Base-by-base conservation (phyloP, 805 yeast species). In the Lipomyces japonicus region DNA sequence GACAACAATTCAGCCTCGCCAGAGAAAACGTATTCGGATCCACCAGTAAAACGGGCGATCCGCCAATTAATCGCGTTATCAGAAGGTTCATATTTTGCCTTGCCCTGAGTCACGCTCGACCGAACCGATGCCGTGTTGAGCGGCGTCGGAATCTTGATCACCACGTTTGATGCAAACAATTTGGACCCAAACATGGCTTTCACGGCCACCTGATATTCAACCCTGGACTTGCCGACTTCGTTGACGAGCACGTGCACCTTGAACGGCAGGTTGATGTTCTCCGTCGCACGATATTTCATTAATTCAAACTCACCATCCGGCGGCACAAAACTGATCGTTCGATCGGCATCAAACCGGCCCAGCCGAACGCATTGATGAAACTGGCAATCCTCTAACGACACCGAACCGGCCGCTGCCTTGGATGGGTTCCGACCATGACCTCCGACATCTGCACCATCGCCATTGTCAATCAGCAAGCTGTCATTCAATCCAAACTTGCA, bases 251-350 rank as follows among this genome's bases (percentile, higher is more conserved):
- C 84, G 3, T 75, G 69, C 14, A 88, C 75, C 44, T 73, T 72
- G 67, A 88, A 85, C 3, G 97, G 97, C 26, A 86, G 63, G 43
- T 77, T 78, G 51, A 85, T 69, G 56, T 80, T 79, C 39, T 79
- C 79, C 1, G 72, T 67, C 1, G 77, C 75, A 48, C 82, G 72
- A 63, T 86, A 86, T 31, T 75, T 74, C 89, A 86, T 82, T 48
- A 86, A 71, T 65, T 85, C 88, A 64, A 85, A 83, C 39, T 79
- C 77, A 0, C 91, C 91, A 67, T 86, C 93, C 2, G 95, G 95
- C 3, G 95, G 95, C n/a, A 80, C 72, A 57, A 86, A 86, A 39
- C 77, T 79, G 50, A 86, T 82, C 21, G 79, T 69, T 35, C 83
- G 70, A 21, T 84, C 83, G 12, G 73, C 64, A 51, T 84, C 86